A percentile compares a stretch with the other conserved stretches of the same genome.
phyloP scores from a whole-genome alignment of 2,329 filamentous ascomycete species.

The Epichloe festucae region DNA sequence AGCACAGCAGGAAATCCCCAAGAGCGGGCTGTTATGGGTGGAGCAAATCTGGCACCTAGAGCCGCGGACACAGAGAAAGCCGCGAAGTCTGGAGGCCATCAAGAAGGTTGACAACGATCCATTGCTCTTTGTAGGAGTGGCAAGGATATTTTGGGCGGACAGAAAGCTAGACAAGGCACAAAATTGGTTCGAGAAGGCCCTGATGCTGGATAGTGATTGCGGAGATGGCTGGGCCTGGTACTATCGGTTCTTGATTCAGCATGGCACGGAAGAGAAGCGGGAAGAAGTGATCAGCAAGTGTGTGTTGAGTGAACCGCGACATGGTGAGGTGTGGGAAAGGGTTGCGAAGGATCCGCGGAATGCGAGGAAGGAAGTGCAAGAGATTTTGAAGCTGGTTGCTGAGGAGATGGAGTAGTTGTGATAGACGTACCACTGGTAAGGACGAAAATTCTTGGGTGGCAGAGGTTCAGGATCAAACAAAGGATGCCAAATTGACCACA shows the following conservation, averaged over 20 bases:
- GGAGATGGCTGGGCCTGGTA: slow-evolving; percentile 99
- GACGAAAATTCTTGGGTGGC: no score
- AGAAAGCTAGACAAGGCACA: slow-evolving; percentile 85
- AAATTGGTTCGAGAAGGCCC: slow-evolving; percentile 94
- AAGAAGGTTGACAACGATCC: slow-evolving; percentile 94
- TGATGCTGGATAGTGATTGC: slow-evolving; percentile 71
- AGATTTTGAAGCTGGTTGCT: slow-evolving; percentile 71
- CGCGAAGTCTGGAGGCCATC: slow-evolving; percentile 83
- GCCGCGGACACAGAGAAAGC: slow-evolving; percentile 79
- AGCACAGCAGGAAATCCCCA: slow-evolving; percentile 81
- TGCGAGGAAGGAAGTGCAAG: slow-evolving; percentile 60
- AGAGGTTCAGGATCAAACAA: no score
- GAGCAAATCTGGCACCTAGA: slow-evolving; percentile 96
- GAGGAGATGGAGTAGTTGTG: slow-evolving; percentile 21
- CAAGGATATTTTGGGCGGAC: slow-evolving; percentile 92
- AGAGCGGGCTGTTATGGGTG: slow-evolving; percentile 76
- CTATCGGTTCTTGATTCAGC: slow-evolving; percentile 81
- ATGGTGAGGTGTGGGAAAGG: slow-evolving; percentile 84
- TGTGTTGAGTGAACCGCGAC: slow-evolving; percentile 69
- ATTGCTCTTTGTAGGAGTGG: slow-evolving; percentile 77
- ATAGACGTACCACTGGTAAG: neutral
- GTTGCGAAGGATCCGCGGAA: slow-evolving; percentile 79
- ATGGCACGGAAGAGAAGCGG: slow-evolving; percentile 89
- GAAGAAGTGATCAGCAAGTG: slow-evolving; percentile 74
- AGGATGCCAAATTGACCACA: no score